Evolutionary conservation across 2,329 filamentous ascomycete genomes (phyloP).

Genomic region (Penicillium sclerotiorum): DNA sequence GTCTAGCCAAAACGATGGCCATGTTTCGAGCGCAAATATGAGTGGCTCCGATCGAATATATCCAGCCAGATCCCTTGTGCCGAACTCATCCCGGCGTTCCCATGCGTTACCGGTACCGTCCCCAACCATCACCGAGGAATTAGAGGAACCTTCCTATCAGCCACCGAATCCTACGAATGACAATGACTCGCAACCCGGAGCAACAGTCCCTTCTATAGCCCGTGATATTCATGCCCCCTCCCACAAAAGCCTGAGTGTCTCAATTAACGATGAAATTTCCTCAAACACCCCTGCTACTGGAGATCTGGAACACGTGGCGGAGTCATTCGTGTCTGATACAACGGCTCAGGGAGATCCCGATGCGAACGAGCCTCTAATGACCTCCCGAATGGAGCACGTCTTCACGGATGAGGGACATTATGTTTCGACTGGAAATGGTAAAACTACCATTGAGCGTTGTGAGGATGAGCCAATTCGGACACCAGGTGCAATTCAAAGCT

Average conservation of each 20-base stretch:
- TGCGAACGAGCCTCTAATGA: background rate
- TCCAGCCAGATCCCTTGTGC: background rate
- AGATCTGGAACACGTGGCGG: background rate
- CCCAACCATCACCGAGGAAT: background rate
- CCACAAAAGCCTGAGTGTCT: background rate
- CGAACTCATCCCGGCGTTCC: background rate
- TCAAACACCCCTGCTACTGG: conserved; percentile 1
- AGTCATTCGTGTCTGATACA: background rate
- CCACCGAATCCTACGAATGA: background rate
- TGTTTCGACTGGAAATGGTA: background rate
- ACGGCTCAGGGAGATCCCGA: background rate
- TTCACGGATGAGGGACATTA: background rate
- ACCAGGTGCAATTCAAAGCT: conserved; percentile 77
- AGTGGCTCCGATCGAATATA: conserved; percentile 2
- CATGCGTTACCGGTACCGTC: background rate
- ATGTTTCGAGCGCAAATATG: background rate
- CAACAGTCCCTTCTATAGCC: background rate
- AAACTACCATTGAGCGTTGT: conserved; percentile 58
- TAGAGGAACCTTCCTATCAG: background rate
- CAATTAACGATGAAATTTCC: background rate
- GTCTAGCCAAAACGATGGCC: conserved; percentile 2
- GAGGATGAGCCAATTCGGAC: conserved; percentile 92
- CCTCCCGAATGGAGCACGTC: conserved; percentile 1
- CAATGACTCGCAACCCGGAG: background rate
- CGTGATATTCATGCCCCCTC: background rate